Evolutionary conservation across 805 yeast species (phyloP), one percentile per base, ranked within the genome.

Genomic region (Candida taoyuanica): DNA sequence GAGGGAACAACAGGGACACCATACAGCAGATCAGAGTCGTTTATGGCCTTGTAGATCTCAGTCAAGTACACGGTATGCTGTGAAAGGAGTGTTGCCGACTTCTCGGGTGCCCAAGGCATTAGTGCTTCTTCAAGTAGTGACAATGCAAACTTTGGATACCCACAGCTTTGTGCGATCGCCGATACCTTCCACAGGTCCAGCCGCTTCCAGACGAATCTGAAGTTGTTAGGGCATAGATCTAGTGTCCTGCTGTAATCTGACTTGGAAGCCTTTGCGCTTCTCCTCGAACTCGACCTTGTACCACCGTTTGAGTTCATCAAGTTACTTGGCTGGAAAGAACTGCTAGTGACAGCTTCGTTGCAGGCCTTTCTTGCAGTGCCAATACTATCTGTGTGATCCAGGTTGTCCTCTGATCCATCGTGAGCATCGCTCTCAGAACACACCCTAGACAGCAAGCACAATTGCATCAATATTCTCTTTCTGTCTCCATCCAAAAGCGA

Each of bases 1-100:
- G 78, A 63, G 1, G 82, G 72, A 16, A 69, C 64, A 12, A 73
- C 70, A 0, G 89, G 86, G 8, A 85, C 58, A 0, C 94, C 94
- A 47, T 70, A 68, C 5, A 74, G 54, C 28, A 85, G 58, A 54
- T 87, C 95, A 3, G 67, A 62, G 40, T 82, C 87, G 34, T 73
- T 76, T 3, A 87, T 63, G 0, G 68, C 53, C 5, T 65, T 62
- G 54, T 80, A 85, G 2, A 82, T 63, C 1, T 40, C 31, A 4
- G 59, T 24, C 11, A 66, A 34, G 4, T 38, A 30, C 2, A 19
- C 14, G 3, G 47, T 35, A 13, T 50, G 55, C 5, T 39, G 16
- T 12, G 40, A 14, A 16, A 26, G 32, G 11, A n/a, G 9, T 3
- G 28, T 18, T 5, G 29, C 28, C 5, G 39, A 19, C n/a, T 2